Base-by-base conservation (phyloP, 108 stramenopile genomes). In the Mayamaea pseudoterrestris region DNA sequence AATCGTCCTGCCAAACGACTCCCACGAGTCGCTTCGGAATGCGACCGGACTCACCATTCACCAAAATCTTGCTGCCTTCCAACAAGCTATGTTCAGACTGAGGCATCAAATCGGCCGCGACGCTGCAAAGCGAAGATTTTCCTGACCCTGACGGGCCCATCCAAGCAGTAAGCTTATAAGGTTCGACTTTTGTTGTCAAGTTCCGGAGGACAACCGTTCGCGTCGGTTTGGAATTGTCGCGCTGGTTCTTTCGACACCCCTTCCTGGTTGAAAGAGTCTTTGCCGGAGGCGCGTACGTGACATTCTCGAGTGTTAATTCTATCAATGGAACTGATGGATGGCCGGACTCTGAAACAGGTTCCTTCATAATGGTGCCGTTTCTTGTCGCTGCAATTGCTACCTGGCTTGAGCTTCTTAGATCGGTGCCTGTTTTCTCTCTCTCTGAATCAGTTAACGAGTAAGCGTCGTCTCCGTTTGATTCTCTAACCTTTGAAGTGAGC, bases 1-100 rank as follows among this genome's bases (percentile, higher is more conserved):
- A 68, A 64, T 90, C 89, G 47, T 90, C 89, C 40, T 90, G 89
- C 74, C 77, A 80, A 13, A 90, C 89, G 5, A 90, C 78, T 5
- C 83, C 82, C 1, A 84, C 75, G 31, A 85, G 44, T 45, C 81
- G 65, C 42, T 83, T 84, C 20, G 78, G 75, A 24, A 74, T 30
- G 2, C 46, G 24, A 0, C 74, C 69, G 36, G 58, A 49, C 32
- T 76, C 63, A 7, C 73, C 76, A 41, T 85, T 78, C 14, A 79
- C 56, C 2, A 44, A 56, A 44, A 90, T 76, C 39, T 44, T 21
- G 13, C 65, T 60, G 27, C 63, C 66, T 28, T 40, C 39, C 17
- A 50, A 30, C 16, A 84, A 45, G 50, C 73, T 74, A 7, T 63
- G 46, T 0, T 28, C 32, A 28, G 48, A 31, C 23, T 66, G 60